phyloP scores from a whole-genome alignment of 192 early-diverging fungal genomes.

The Entomortierella lignicola region DNA sequence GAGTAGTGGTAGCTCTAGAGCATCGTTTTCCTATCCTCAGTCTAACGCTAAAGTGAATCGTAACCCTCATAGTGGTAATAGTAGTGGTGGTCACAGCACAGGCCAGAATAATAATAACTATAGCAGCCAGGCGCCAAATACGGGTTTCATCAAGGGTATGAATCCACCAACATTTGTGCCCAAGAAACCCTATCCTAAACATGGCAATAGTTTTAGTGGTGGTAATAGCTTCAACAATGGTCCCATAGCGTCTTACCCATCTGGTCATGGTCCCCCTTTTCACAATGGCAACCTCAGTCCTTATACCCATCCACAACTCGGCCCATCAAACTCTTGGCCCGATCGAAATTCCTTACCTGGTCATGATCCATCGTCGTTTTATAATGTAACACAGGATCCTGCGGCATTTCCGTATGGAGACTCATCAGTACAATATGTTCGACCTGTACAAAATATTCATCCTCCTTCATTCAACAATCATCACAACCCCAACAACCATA shows the following conservation, averaged over 20 bases:
- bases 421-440: constrained; percentile 8
- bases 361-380: constrained; percentile 23
- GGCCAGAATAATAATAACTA: constrained; percentile 7
- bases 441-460: constrained; percentile 7
- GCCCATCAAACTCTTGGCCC: constrained; percentile 13
- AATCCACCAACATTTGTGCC: constrained; percentile 22
- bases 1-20: constrained; percentile 31
- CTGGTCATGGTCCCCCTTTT: constrained; percentile 3
- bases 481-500: constrained; percentile 6
- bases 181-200: constrained; percentile 28
- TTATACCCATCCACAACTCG: constrained; percentile 38
- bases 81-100: not conserved
- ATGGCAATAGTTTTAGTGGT: constrained; percentile 1
- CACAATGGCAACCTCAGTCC: constrained; percentile 18
- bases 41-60: constrained; percentile 16
- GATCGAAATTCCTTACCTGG: constrained; percentile 21
- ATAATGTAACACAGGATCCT: constrained; percentile 11
- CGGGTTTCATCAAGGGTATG: constrained; percentile 27
- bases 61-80: not conserved
- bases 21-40: constrained; percentile 25
- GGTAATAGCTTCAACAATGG: constrained; percentile 13
- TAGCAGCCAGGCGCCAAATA: not conserved
- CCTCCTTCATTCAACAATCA: constrained; percentile 6
- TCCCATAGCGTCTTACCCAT: not conserved
- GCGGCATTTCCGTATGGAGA: constrained; percentile 17